Evolutionary conservation across 306 rosid species (phyloP), one percentile per base, ranked within the genome.

Genomic region (Herpetospermum pedunculosum): DNA sequence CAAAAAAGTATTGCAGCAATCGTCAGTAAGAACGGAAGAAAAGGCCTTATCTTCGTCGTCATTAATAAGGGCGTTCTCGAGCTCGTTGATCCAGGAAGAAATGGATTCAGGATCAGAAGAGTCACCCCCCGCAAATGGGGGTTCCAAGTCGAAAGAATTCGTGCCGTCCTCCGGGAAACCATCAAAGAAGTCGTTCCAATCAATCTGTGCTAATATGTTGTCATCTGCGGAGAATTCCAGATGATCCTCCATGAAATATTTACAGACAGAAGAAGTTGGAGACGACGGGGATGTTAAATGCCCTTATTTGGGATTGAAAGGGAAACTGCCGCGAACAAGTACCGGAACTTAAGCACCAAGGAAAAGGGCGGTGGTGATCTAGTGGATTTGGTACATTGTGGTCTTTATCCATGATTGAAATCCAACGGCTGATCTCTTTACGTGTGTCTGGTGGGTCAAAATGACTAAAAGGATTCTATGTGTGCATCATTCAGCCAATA

Each of bases 41-140:
- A 10, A 32, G 5, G n/a, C 73, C 18, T 52, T 40, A 5, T 34
- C 48, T 40, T 63, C 82, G 26, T 78, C 83, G 70, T 85, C 92
- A 2, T 69, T 47, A 92, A 92, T 84, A 55, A 92, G 77, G 62
- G 87, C 8, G 78, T 74, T 82, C 83, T 90, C 91, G 25, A 92
- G 77, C 75, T 87, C 75, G 49, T 43, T 81, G 68, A 83, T 75
- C 81, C 83, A 69, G 1, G 84, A 75, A 8, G 78, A 44, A 15
- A 59, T 38, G 2, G 85, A 74, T 41, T 68, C 83, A 0, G 70
- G 53, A n/a, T n/a, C n/a, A 21, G 80, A 80, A 0, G 76, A 75
- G 67, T 25, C 55, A 30, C 40, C 76, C 4, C 30, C 68, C 2
- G 28, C 0, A 58, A 69, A 13, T 37, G 78, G 76, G 23, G 49